These are phyloP conservation scores for Leccinum griseonigrum DNA, from an alignment of 1,284 basidiomycete species.

Conservation along the genomic window DNA sequence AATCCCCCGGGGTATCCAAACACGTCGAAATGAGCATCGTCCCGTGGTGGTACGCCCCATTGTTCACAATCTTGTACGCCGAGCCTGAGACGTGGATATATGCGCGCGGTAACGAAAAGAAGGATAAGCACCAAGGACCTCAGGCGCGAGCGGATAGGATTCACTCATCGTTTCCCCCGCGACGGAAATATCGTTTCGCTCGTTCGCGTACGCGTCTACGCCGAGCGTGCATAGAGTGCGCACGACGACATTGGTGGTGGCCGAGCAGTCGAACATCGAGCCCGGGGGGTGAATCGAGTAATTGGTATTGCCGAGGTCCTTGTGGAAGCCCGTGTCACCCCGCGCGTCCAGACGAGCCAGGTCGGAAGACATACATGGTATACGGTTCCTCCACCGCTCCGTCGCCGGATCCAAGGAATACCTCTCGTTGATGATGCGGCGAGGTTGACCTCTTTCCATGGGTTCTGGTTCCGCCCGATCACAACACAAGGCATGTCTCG, in stretches of 20 bases:
- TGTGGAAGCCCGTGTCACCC: neutral
- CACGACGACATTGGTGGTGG: slow-evolving; percentile 78
- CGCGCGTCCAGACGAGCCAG: neutral
- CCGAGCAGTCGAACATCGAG: slow-evolving; percentile 74
- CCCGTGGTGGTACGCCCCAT: slow-evolving; percentile 95
- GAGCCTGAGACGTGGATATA: slow-evolving; percentile 86
- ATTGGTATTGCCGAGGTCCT: slow-evolving; percentile 98
- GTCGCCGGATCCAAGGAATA: slow-evolving; percentile 81
- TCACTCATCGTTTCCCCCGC: slow-evolving; percentile 81
- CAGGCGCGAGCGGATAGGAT: neutral
- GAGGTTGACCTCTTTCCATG: slow-evolving; percentile 95
- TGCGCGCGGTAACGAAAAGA: neutral
- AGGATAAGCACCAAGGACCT: neutral
- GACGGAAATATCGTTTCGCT: slow-evolving; percentile 88
- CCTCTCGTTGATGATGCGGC: slow-evolving; percentile 45
- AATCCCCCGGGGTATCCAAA: slow-evolving; percentile 67
- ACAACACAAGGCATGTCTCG: slow-evolving; percentile 90
- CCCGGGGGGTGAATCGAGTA: slow-evolving; percentile 93
- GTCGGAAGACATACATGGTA: slow-evolving; percentile 74
- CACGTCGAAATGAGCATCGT: slow-evolving; percentile 96
- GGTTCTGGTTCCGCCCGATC: slow-evolving; percentile 96
- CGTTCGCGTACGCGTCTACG: slow-evolving; percentile 79
- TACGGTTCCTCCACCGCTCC: slow-evolving; percentile 97
- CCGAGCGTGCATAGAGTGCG: slow-evolving; percentile 76
- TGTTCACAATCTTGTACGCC: slow-evolving; percentile 93